Conservation (phyloP, 1,139 yeast genomes). For the Yamadazyma jaroonii region DNA sequence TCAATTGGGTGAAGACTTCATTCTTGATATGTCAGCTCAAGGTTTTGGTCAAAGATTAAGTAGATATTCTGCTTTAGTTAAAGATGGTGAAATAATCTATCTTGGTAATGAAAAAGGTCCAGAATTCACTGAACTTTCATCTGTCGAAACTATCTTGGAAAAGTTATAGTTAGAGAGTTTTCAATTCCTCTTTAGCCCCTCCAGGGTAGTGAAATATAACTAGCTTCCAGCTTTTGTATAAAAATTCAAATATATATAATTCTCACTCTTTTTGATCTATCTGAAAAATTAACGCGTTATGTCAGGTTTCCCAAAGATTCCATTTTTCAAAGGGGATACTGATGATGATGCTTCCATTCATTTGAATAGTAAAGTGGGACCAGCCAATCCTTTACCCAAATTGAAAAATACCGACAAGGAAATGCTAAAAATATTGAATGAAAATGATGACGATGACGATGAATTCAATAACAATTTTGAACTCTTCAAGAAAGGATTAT, state of each 20-base stretch:
- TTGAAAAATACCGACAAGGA: constrained; percentile 11
- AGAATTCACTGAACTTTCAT: constrained; percentile 58
- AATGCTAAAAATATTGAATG: constrained; percentile 16
- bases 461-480: constrained; percentile 18
- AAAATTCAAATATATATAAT: neutral
- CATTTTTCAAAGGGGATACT: constrained; percentile 37
- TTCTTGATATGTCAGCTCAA: constrained; percentile 44
- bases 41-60: constrained; percentile 68
- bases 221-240: no score
- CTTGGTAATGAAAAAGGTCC: constrained; percentile 60
- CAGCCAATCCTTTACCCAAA: constrained; percentile 31
- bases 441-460: constrained; percentile 9
- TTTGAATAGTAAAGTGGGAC: constrained; percentile 36
- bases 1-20: constrained; percentile 45
- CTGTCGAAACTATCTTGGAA: constrained; percentile 53
- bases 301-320: constrained; percentile 37
- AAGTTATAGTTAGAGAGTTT: no score
- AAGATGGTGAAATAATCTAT: constrained; percentile 61
- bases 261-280: neutral
- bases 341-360: constrained; percentile 47
- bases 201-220: no score
- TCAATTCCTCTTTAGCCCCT: no score
- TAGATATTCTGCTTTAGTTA: constrained; percentile 68
- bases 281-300: constrained; percentile 14
- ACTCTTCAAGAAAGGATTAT: constrained; percentile 11